These are phyloP conservation scores for Boletus mariae DNA, from an alignment of 1,284 basidiomycete species.

Conservation along the genomic window DNA sequence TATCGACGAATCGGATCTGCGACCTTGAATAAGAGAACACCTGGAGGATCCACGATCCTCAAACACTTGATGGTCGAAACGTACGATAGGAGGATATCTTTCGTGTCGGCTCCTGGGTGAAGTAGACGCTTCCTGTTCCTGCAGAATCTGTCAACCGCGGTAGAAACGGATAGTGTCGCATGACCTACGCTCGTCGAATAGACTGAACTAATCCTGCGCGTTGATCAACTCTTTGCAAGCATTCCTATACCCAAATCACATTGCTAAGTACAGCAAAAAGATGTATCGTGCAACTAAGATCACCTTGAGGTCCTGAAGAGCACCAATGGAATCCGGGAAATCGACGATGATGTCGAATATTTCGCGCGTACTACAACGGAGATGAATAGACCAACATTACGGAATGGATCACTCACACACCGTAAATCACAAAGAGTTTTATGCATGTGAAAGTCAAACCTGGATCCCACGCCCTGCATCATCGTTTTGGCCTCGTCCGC, in stretches of 20 bases:
- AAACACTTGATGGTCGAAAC: slow-evolving; percentile 93
- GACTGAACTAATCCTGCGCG: slow-evolving; percentile 65
- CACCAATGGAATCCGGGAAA: slow-evolving; percentile 84
- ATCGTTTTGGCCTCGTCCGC: slow-evolving; percentile 69
- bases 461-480: slow-evolving; percentile 76
- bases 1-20: slow-evolving; percentile 88
- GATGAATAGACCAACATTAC: neutral
- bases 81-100: slow-evolving; percentile 88
- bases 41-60: slow-evolving; percentile 86
- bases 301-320: slow-evolving; percentile 86
- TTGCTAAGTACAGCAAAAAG: neutral
- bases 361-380: slow-evolving; percentile 64
- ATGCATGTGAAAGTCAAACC: slow-evolving; percentile 90
- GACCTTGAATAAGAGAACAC: slow-evolving; percentile 88
- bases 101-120: slow-evolving; percentile 95
- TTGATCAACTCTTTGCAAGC: slow-evolving; percentile 75
- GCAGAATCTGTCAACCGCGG: slow-evolving; percentile 7
- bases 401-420: slow-evolving; percentile 41
- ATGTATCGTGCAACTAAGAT: neutral
- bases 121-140: slow-evolving; percentile 86
- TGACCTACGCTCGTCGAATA: slow-evolving; percentile 65
- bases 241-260: slow-evolving; percentile 47
- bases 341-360: slow-evolving; percentile 96
- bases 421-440: slow-evolving; percentile 84
- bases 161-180: neutral